phyloP scores from a whole-genome alignment of 75 land plant genomes.

The Isoetes taiwanensis region DNA sequence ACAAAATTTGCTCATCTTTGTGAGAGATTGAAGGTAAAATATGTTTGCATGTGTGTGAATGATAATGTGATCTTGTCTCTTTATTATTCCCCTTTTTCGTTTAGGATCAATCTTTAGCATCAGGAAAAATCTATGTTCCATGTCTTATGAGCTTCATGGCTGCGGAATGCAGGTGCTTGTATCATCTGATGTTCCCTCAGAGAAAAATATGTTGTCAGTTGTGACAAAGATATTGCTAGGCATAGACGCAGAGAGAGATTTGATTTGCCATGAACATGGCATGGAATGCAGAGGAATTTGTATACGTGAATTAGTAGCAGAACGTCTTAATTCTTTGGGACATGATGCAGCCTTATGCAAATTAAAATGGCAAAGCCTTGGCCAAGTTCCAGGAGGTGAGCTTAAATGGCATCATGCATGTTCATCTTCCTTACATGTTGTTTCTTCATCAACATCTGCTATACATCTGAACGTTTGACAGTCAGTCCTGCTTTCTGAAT shows the following conservation, averaged over 20 bases:
- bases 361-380: slow-evolving; percentile 50
- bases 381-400: slow-evolving; percentile 75
- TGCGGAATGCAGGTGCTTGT: slow-evolving; percentile 14
- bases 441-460: too few species aligned
- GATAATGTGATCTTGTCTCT: too few species aligned
- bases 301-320: slow-evolving; percentile 33
- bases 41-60: too few species aligned
- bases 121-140: too few species aligned
- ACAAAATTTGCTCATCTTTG: too few species aligned
- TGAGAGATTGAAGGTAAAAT: too few species aligned
- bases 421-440: too few species aligned
- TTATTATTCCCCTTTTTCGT: too few species aligned
- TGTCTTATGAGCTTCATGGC: too few species aligned
- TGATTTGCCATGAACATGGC: slow-evolving; percentile 14
- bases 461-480: too few species aligned
- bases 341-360: slow-evolving; percentile 73
- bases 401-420: not conserved
- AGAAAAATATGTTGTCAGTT: slow-evolving; percentile 20
- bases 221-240: slow-evolving; percentile 34
- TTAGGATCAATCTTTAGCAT: too few species aligned
- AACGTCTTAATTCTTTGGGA: slow-evolving; percentile 41
- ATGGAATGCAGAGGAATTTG: slow-evolving; percentile 48
- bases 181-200: not conserved
- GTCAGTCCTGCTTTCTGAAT: too few species aligned
- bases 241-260: slow-evolving; percentile 27